These are phyloP conservation scores for Pythium rhizo-oryzae DNA, from an alignment of 352 stramenopile species.

Conservation along the genomic window DNA sequence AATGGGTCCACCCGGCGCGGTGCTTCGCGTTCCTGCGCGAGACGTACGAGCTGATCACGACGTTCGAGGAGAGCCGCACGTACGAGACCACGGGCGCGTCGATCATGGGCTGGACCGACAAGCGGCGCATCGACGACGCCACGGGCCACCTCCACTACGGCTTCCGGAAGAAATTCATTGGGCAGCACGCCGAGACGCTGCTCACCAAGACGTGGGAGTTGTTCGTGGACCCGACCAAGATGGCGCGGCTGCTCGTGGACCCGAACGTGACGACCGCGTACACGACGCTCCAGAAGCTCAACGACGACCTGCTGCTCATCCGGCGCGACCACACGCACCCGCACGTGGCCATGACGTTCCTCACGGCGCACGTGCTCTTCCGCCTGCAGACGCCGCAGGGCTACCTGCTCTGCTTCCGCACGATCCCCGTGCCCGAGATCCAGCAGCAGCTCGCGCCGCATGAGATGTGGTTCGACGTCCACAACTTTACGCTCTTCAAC, in stretches of 20 bases:
- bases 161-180: constrained; percentile 29
- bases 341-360: constrained; percentile 47
- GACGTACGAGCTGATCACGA: constrained; percentile 53
- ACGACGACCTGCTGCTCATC: constrained; percentile 61
- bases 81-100: constrained; percentile 23
- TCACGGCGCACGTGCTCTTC: constrained; percentile 65
- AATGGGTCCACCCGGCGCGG: constrained; percentile 23
- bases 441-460: constrained; percentile 42
- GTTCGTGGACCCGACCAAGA: constrained; percentile 36
- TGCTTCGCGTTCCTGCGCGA: constrained; percentile 59
- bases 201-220: constrained; percentile 30
- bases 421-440: constrained; percentile 53
- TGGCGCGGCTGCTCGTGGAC: constrained; percentile 52
- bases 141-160: constrained; percentile 28
- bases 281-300: constrained; percentile 52
- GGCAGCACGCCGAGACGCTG: constrained; percentile 25
- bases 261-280: constrained; percentile 46
- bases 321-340: constrained; percentile 55
- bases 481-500: constrained; percentile 69
- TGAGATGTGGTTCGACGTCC: constrained; percentile 67
- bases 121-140: constrained; percentile 22
- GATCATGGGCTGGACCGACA: constrained; percentile 60
- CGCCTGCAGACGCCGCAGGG: constrained; percentile 58
- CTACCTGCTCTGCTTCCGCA: constrained; percentile 62
- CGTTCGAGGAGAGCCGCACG: constrained; percentile 19